These are phyloP conservation scores for Darksidea phi DNA, from an alignment of 495 filamentous ascomycete genomes.

Conservation along the genomic window DNA sequence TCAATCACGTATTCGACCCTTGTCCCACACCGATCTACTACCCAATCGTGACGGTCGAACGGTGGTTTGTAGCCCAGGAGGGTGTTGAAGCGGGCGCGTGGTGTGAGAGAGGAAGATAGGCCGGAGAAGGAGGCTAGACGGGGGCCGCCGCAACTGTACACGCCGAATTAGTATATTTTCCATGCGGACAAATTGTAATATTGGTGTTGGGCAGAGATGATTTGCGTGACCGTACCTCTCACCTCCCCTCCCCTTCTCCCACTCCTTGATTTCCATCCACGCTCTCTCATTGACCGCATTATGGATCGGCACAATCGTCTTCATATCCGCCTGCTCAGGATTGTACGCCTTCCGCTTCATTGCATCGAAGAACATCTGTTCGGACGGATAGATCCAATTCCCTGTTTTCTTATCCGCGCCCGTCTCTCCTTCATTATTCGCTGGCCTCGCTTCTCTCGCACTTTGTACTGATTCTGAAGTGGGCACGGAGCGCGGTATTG, in stretches of 20 bases:
- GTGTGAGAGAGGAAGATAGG: slow-evolving; percentile 60
- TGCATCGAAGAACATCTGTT: slow-evolving; percentile 92
- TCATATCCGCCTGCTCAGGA: slow-evolving; percentile 68
- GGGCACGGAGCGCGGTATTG: slow-evolving; percentile 68
- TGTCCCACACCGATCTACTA: slow-evolving; percentile 89
- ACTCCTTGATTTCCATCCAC: slow-evolving; percentile 53
- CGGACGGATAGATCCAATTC: slow-evolving; percentile 96
- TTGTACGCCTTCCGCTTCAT: slow-evolving; percentile 76
- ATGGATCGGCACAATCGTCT: slow-evolving; percentile 91
- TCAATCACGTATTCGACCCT: slow-evolving; percentile 94
- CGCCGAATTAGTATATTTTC: too few relatives aligned
- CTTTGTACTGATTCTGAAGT: slow-evolving; percentile 32
- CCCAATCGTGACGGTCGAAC: slow-evolving; percentile 97
- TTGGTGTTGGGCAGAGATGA: too few relatives aligned
- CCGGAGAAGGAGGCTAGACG: slow-evolving; percentile 81
- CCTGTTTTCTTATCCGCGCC: slow-evolving; percentile 62
- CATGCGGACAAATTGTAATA: too few relatives aligned
- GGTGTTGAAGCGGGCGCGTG: slow-evolving; percentile 76
- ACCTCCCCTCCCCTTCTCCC: slow-evolving; percentile 69
- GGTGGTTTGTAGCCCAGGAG: slow-evolving; percentile 82
- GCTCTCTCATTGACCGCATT: slow-evolving; percentile 72
- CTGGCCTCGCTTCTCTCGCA: slow-evolving; percentile 27
- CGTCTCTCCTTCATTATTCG: slow-evolving; percentile 68
- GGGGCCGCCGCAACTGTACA: slow-evolving; percentile 72
- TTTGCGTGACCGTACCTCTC: slow-evolving; percentile 46